Base-by-base conservation (phyloP, 805 yeast genomes). In the Saturnispora serradocipensis region DNA sequence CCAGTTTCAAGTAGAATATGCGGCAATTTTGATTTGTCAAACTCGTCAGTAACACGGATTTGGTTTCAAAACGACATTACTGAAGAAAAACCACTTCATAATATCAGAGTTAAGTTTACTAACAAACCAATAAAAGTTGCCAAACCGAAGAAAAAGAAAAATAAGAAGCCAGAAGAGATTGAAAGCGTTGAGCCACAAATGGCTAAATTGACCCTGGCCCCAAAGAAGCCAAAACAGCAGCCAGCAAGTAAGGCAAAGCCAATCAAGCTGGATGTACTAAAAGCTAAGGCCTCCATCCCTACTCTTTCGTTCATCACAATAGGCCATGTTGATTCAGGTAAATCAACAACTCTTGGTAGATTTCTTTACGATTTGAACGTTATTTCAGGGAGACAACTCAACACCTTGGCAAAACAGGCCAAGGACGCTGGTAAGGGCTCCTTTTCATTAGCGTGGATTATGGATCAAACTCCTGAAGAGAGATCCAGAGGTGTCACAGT, bases 271-370 rank as follows among this genome's bases (percentile, higher is more conserved):
- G 52, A 43, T 9, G 61, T 16, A 28, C 55, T 77, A 25, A 49
- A 61, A 3, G 57, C 63, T 9, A 69, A 71, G 56, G 54, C 56
- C 5, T 50, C 57, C 49, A 81, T 81, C 58, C 85, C 86, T 2
- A 76, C 72, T 50, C 67, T 82, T 47, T 77, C 85, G n/a, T 84
- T 84, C 59, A 89, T 86, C 34, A 88, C 86, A 4, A 84, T 86
- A 57, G 93, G 95, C 10, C 95, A 86, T 64, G 91, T 86, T 6
- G 95, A 86, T 65, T 87, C 91, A 0, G 95, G 95, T 15, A 86
- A 86, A 61, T 83, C 89, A 2, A 86, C 95, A 1, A 71, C 86
- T 48, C 78, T 86, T 78, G 95, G 95, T 6, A 67, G 93, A 45
- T 64, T 86, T 38, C 64, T 86, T 40, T 81, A 78, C 54, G 91